phyloP scores from a whole-genome alignment of 176 grass and related monocot species.

The Urochloa ruziziensis region DNA sequence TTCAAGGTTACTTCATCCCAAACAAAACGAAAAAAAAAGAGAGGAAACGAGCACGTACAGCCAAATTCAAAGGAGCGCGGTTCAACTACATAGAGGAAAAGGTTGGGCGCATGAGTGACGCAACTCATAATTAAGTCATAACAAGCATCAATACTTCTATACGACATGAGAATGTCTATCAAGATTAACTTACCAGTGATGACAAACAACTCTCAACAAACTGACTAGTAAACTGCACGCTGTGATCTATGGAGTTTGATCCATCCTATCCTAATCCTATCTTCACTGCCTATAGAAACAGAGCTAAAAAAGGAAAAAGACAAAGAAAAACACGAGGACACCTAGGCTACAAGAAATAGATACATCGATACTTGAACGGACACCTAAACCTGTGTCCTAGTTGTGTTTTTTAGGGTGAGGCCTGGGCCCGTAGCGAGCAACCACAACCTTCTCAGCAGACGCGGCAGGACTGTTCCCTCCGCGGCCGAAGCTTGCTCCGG shows the following conservation, averaged over 20 bases:
- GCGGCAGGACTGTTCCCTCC: neutral
- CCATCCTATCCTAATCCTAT: slow-evolving; percentile 19
- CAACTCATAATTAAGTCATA: neutral
- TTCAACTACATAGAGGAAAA: neutral
- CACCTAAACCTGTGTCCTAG: neutral
- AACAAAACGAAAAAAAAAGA: neutral
- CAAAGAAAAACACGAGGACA: too few species aligned
- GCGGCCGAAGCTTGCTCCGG: neutral
- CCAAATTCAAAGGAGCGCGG: neutral
- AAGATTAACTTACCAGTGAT: slow-evolving; percentile 8
- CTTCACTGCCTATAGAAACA: slow-evolving; percentile 11
- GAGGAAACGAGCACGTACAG: neutral
- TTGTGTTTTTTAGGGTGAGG: slow-evolving; percentile 76
- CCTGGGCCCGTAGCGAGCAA: slow-evolving; percentile 35
- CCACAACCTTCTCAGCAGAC: slow-evolving; percentile 13
- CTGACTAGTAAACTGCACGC: slow-evolving; percentile 12
- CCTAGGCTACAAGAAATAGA: slow-evolving; percentile 29
- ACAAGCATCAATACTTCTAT: neutral
- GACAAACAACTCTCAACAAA: neutral
- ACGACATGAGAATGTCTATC: neutral
- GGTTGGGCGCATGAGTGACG: neutral
- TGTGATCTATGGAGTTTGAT: slow-evolving; percentile 17
- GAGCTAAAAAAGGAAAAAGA: neutral
- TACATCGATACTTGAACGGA: slow-evolving; percentile 4
- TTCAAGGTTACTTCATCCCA: neutral